phyloP scores from a whole-genome alignment of 2,329 filamentous ascomycete species.

The Capronia coronata region DNA sequence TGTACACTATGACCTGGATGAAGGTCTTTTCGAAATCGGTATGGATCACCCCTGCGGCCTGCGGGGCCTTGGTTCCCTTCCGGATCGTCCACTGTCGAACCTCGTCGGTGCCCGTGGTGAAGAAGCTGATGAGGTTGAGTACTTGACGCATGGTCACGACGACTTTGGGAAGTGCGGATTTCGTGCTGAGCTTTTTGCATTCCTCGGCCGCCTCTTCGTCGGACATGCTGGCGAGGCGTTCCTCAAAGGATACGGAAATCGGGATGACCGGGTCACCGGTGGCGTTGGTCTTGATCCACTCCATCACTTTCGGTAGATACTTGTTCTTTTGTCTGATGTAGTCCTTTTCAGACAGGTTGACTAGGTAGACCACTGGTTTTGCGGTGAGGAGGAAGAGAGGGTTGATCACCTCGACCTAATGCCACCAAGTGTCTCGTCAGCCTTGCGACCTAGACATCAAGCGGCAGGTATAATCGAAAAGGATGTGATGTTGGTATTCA shows the following conservation, averaged over 20 bases:
- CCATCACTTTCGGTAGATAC: conserved; percentile 84
- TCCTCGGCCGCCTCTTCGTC: conserved; percentile 71
- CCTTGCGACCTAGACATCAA: conserved; percentile 12
- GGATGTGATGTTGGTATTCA: conserved; percentile 43
- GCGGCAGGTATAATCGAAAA: conserved; percentile 2
- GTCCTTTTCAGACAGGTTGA: conserved; percentile 95
- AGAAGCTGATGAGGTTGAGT: conserved; percentile 87
- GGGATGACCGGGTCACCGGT: conserved; percentile 85
- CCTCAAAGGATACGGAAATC: conserved; percentile 87
- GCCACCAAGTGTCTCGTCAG: conserved; percentile 8
- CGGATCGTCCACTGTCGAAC: conserved; percentile 98
- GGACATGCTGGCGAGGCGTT: conserved; percentile 75
- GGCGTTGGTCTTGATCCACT: conserved; percentile 92
- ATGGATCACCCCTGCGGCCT: conserved; percentile 96
- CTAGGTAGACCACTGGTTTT: conserved; percentile 93
- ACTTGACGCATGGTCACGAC: conserved; percentile 88
- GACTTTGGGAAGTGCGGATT: conserved; percentile 86
- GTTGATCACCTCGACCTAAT: conserved; percentile 96
- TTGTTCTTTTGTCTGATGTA: conserved; percentile 99
- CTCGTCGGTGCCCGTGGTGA: conserved; percentile 92
- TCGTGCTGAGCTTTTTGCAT: conserved; percentile 78
- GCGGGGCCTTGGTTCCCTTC: conserved; percentile 92
- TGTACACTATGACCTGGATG: conserved; percentile 93
- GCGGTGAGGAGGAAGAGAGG: conserved; percentile 89
- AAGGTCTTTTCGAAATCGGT: conserved; percentile 99